Base-by-base conservation (phyloP, 2,329 filamentous ascomycete species). In the Fusarium sp. region DNA sequence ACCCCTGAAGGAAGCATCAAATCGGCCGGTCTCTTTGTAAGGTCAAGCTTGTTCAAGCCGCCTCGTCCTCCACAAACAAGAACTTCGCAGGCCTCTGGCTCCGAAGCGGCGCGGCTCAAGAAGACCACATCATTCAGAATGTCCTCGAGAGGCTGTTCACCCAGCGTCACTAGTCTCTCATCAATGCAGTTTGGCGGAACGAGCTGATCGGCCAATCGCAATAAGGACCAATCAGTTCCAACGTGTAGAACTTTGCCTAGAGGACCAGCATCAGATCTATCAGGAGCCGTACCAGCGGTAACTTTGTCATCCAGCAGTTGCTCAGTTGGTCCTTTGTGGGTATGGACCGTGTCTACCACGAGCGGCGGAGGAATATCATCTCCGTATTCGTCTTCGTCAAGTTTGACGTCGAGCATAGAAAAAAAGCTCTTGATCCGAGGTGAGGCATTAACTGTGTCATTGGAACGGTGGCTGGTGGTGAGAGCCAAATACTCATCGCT, bases 261-360 rank as follows among this genome's bases (percentile, higher is more conserved):
- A 2, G 32, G n/a, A 19, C n/a, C 32, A 7, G 47, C 11, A 23
- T 18, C 5, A 12, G 32, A 13, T 19, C 5, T 6, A 16, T 23
- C 21, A 50, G n/a, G 13, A 23, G n/a, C 11, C 10, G 6, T 11
- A 2, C 1, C 18, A 23, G 15, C 4, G 30, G 5, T 3, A 10
- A 3, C 13, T 2, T 23, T 35, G 6, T 12, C 15, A 9, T 23
- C 15, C 3, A 6, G 21, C 10, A n/a, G 19, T n/a, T 16, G 21
- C 9, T 12, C 9, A 18, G 16, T 8, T 23, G 47, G 32, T 23
- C 4, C 5, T 50, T 35, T 25, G 21, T 33, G n/a, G 2, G 0
- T 23, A 12, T 6, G 4, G 3, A 5, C n/a, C 7, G 47, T 50
- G 30, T 50, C 47, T 33, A 50, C 30, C 47, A 50, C 47, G 30